Percentiles rank a stretch among this genome's conserved stretches.
Evolutionary conservation across 768 basidiomycete genomes (phyloP).

Genomic region (Rubroboletus pulcherrimus): DNA sequence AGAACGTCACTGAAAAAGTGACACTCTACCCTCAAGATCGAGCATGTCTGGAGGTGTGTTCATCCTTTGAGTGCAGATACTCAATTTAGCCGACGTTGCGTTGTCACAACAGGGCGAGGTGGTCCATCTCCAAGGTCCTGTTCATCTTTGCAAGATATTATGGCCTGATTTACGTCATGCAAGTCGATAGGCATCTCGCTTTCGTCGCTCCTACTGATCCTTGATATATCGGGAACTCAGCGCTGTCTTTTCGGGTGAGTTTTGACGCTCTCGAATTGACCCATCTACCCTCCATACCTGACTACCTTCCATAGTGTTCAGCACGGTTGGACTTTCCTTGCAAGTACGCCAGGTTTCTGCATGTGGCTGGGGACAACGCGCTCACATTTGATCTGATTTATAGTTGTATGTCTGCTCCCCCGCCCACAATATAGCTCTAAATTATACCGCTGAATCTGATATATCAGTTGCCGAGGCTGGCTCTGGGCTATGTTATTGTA

Average conservation of each 20-base stretch:
- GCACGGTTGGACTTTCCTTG: not conserved
- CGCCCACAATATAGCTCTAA: not conserved
- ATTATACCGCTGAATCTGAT: not conserved
- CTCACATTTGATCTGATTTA: not conserved
- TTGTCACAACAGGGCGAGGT: not conserved
- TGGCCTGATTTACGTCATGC: not conserved
- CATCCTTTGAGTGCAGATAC: not conserved
- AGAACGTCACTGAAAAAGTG: not conserved
- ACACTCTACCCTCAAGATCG: not conserved
- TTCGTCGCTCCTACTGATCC: not conserved
- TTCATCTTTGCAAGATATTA: not conserved
- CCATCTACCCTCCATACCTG: not conserved
- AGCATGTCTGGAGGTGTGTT: not conserved
- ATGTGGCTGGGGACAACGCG: no score
- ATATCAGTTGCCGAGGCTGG: not conserved
- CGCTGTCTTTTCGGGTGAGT: not conserved
- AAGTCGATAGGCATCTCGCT: not conserved
- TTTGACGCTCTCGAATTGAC: no score
- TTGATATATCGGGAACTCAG: not conserved
- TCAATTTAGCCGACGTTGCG: not conserved
- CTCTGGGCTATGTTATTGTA: not conserved
- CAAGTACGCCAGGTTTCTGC: not conserved
- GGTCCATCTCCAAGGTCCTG: not conserved
- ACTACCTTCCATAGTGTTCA: not conserved
- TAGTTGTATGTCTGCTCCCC: not conserved